Conservation (phyloP, 148 eudicot genomes). For the Rhododendron mucronatum region DNA sequence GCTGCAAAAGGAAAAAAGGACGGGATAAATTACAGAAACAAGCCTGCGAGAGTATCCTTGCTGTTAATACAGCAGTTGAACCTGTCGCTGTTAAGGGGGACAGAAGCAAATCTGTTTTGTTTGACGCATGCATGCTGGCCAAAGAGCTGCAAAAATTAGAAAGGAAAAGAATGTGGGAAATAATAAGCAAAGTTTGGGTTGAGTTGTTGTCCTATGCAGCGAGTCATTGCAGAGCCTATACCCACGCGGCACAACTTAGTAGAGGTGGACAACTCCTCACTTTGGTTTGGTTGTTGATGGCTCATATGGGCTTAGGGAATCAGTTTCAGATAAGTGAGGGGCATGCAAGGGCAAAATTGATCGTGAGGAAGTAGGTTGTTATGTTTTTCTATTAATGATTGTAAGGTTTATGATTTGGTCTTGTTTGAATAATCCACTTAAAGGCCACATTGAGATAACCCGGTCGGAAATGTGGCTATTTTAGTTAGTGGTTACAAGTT, state of each 20-base stretch:
- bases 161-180: constrained; percentile 4
- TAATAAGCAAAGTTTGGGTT: constrained; percentile 23
- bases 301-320: constrained; percentile 19
- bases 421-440: neutral
- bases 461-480: neutral
- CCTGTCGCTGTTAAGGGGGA: constrained; percentile 15
- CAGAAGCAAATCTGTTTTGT: constrained; percentile 17
- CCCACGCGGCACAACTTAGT: constrained; percentile 13
- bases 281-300: constrained; percentile 22
- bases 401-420: neutral
- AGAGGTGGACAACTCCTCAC: constrained; percentile 19
- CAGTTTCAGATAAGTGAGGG: constrained; percentile 18
- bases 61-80: neutral
- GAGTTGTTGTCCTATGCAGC: constrained; percentile 16
- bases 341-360: neutral
- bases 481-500: neutral
- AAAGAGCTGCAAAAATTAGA: neutral
- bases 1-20: neutral
- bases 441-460: neutral
- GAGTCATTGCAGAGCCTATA: neutral
- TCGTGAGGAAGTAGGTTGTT: neutral
- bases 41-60: constrained; percentile 7
- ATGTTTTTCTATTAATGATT: neutral
- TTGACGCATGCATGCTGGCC: constrained; percentile 19
- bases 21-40: neutral